These are phyloP conservation scores for Podaxis sp. DNA, from an alignment of 768 basidiomycete species.

Conservation along the genomic window DNA sequence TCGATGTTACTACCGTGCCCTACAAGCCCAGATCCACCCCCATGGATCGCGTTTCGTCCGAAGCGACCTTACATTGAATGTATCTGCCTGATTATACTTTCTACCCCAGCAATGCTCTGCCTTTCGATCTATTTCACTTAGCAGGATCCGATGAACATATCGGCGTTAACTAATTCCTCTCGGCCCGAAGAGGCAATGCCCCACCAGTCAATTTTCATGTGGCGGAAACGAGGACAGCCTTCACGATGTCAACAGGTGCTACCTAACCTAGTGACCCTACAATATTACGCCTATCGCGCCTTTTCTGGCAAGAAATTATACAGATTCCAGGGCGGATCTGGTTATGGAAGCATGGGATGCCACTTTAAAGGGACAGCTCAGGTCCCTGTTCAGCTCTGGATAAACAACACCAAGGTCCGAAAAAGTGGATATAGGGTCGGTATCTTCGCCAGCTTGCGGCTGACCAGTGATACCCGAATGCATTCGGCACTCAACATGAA, in stretches of 20 bases:
- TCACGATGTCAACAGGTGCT: not conserved
- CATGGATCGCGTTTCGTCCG: not conserved
- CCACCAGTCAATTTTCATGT: slow-evolving; percentile 1
- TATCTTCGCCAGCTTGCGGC: not conserved
- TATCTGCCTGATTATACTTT: not conserved
- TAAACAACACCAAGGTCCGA: not conserved
- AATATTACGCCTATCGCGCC: not conserved
- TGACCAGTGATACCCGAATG: too few species aligned
- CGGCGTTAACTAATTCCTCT: not conserved
- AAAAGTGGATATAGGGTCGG: not conserved
- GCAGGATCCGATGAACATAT: not conserved
- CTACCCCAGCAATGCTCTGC: not conserved
- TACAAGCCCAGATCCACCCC: not conserved
- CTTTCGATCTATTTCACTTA: not conserved
- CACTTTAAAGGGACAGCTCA: not conserved
- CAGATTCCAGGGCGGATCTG: not conserved
- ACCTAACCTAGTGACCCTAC: not conserved
- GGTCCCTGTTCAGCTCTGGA: not conserved
- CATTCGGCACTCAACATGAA: not conserved
- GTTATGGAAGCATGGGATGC: not conserved
- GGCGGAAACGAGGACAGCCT: slow-evolving; percentile 6
- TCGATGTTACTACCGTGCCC: not conserved
- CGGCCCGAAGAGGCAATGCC: not conserved
- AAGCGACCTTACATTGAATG: not conserved
- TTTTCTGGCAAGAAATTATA: not conserved